Base-by-base conservation (phyloP, 169 alveolate genomes). In the Plasmodium vinckei region DNA sequence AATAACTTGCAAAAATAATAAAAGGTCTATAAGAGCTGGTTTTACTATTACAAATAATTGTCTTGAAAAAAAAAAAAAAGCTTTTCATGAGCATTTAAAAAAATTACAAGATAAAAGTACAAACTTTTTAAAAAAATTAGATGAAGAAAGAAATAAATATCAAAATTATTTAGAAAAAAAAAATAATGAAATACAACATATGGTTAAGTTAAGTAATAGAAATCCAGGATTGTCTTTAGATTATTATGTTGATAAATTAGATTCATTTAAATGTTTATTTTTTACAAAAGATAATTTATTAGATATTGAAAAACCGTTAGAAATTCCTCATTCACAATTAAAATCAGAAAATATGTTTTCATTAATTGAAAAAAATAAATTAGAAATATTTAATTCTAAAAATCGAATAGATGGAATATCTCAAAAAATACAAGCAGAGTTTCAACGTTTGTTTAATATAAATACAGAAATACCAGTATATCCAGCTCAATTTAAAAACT, bases 151-250 rank as follows among this genome's bases (percentile, higher is more conserved):
- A 84, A 68, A 27, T 0, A 84, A 68, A n/a, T 84, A 84, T 44
- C 49, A 44, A 39, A 84, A 49, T 72, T 84, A 84, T 57, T 60
- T 84, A 57, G 91, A 57, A 39, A 84, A 25, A 54, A 84, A 84
- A 72, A 84, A 46, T 57, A 84, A 70, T 68, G 91, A 84, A 68
- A 44, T 84, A 68, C 72, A 84, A 25, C 68, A 70, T 44, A 84
- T 84, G 91, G 42, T 84, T 3, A 84, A 68, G 47, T 69, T 84
- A 49, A 84, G 91, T 84, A 51, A 72, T 53, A 23, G 77, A 21
- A 84, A 84, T 84, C 73, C 91, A 25, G 91, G 91, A 1, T 65
- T 84, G 13, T 51, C 91, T 6, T 27, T 84, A 39, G 87, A 84
- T 49, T 69, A 56, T 39, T 84, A 84, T 53, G 91, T 84, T 19